These are phyloP conservation scores for Podaxis carcinomalis DNA, from an alignment of 768 basidiomycete genomes.

Conservation along the genomic window DNA sequence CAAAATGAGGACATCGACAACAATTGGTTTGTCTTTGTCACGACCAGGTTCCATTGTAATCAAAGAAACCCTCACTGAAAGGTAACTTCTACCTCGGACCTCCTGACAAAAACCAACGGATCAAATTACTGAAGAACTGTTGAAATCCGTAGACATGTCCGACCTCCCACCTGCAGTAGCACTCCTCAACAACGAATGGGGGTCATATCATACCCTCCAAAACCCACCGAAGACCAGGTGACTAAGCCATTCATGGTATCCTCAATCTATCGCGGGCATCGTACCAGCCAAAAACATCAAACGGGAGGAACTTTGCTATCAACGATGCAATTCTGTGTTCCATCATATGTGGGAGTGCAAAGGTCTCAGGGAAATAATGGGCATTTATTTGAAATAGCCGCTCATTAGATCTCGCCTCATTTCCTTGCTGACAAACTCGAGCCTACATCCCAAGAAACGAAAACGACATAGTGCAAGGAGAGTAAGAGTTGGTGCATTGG, in stretches of 20 bases:
- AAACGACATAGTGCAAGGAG: slow-evolving; percentile 41
- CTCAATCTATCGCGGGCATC: slow-evolving; percentile 57
- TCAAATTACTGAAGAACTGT: slow-evolving; percentile 38
- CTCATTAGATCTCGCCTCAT: slow-evolving; percentile 65
- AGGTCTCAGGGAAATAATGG: slow-evolving; percentile 56
- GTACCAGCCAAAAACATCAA: slow-evolving; percentile 57
- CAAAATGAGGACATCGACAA: too few relatives aligned
- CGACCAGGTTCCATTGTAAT: too few relatives aligned
- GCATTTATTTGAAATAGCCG: slow-evolving; percentile 48
- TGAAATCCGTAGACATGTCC: slow-evolving; percentile 39
- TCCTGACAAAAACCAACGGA: slow-evolving; percentile 24
- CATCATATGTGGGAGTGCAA: neutral
- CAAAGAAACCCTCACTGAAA: too few relatives aligned
- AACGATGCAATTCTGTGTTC: slow-evolving; percentile 57
- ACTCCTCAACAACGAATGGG: neutral
- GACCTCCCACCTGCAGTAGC: slow-evolving; percentile 13
- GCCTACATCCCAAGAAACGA: slow-evolving; percentile 35
- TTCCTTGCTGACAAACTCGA: slow-evolving; percentile 51
- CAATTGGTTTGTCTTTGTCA: too few relatives aligned
- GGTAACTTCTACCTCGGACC: neutral
- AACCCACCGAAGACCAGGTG: neutral
- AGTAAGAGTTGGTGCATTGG: too few relatives aligned
- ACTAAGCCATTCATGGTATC: neutral
- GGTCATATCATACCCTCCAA: neutral
- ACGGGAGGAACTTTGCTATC: slow-evolving; percentile 58